Conservation (phyloP, 2,329 filamentous ascomycete species). For the Diaporthe caulivora region DNA sequence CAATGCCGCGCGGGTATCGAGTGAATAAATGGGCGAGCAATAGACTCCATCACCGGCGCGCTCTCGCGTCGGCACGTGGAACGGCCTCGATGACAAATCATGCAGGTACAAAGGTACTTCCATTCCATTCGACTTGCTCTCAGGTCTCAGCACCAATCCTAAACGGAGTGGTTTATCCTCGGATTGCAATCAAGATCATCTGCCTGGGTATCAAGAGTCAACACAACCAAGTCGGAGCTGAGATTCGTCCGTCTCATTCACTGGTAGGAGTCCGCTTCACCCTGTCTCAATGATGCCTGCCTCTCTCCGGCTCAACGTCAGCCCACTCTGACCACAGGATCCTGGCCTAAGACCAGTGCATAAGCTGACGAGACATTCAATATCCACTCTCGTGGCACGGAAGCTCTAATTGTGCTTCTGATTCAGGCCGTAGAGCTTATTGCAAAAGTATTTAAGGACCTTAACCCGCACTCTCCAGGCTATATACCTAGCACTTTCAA, state of each 20-base stretch:
- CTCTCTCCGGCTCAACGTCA: not conserved
- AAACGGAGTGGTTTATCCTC: no score
- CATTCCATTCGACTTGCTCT: not conserved
- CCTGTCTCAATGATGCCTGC: not conserved
- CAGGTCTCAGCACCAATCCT: not conserved
- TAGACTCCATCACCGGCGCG: conserved; percentile 10
- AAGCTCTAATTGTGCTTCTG: not conserved
- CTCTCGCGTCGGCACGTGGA: conserved; percentile 28
- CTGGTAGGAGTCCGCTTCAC: not conserved
- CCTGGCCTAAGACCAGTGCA: not conserved
- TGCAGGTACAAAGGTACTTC: not conserved
- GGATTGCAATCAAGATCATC: not conserved
- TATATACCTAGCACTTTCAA: not conserved
- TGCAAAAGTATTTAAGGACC: not conserved
- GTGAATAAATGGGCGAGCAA: not conserved
- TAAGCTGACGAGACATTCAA: not conserved
- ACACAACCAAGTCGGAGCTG: not conserved
- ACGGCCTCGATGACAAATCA: conserved; percentile 26
- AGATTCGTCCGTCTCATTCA: not conserved
- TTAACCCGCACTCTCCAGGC: not conserved
- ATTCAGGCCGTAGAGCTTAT: conserved; percentile 1
- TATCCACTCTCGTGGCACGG: no score
- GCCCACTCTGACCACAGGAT: not conserved
- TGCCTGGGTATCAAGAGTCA: not conserved
- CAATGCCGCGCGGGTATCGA: not conserved